Evolutionary conservation across 768 basidiomycete genomes (phyloP).

Genomic region (Boletus bicolor): DNA sequence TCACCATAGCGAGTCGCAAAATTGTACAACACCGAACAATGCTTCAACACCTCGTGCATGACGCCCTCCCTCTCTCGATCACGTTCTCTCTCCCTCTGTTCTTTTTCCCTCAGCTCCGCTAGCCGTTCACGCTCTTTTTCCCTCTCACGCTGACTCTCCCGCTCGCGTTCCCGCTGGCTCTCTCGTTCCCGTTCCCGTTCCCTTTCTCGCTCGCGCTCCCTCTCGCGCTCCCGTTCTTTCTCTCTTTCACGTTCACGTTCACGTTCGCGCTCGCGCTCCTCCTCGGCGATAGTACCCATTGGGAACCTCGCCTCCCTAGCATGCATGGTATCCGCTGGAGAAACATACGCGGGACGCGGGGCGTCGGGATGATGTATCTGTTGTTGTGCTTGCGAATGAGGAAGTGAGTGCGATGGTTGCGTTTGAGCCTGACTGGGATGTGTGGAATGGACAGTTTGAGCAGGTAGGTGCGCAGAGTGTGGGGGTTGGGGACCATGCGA

Average conservation of each 20-base stretch:
- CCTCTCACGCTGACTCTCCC: slow-evolving; percentile 21
- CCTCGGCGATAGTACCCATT: slow-evolving; percentile 8
- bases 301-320: slow-evolving; percentile 21
- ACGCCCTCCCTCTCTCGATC: slow-evolving; percentile 21
- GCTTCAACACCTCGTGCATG: slow-evolving; percentile 34
- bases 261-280: slow-evolving; percentile 25
- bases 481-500: slow-evolving; percentile 15
- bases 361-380: slow-evolving; percentile 26
- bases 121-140: slow-evolving; percentile 24
- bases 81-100: slow-evolving; percentile 24
- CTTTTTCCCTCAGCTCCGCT: slow-evolving; percentile 21
- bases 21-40: slow-evolving; percentile 56
- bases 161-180: slow-evolving; percentile 19
- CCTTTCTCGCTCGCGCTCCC: slow-evolving; percentile 20
- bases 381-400: slow-evolving; percentile 27
- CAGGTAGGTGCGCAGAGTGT: slow-evolving; percentile 12
- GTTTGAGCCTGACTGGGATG: slow-evolving; percentile 21
- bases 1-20: slow-evolving; percentile 71
- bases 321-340: slow-evolving; percentile 31
- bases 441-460: slow-evolving; percentile 14
- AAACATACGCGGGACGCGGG: slow-evolving; percentile 24
- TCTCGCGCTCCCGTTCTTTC: slow-evolving; percentile 18
- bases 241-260: slow-evolving; percentile 22
- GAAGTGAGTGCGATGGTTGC: slow-evolving; percentile 27
- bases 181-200: slow-evolving; percentile 21